A percentile compares a stretch with the other conserved stretches of the same genome.
Conservation (phyloP, 1,284 basidiomycete genomes). For the Mycena sp. region DNA sequence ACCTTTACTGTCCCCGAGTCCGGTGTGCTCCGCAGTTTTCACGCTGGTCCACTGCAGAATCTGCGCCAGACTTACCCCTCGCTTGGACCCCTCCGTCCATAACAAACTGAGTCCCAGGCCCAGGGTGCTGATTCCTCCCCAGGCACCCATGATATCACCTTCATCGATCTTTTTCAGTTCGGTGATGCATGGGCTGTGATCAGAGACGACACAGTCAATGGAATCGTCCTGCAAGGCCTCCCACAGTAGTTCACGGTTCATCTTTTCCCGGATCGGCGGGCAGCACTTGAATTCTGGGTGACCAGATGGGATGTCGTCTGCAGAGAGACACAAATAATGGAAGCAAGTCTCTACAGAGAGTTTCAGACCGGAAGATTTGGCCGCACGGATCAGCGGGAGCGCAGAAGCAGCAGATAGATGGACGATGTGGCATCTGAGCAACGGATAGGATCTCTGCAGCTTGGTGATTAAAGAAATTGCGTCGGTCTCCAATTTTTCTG, state of each 20-base stretch:
- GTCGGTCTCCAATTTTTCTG: slow-evolving; percentile 77
- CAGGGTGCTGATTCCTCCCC: slow-evolving; percentile 92
- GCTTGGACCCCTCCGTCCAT: slow-evolving; percentile 80
- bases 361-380: slow-evolving; percentile 68
- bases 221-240: slow-evolving; percentile 81
- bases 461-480: slow-evolving; percentile 81
- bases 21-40: slow-evolving; percentile 81
- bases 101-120: slow-evolving; percentile 88
- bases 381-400: slow-evolving; percentile 77
- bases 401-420: slow-evolving; percentile 89
- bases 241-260: slow-evolving; percentile 82
- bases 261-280: slow-evolving; percentile 85
- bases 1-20: slow-evolving; percentile 77
- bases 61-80: slow-evolving; percentile 66
- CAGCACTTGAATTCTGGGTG: slow-evolving; percentile 92
- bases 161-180: slow-evolving; percentile 84
- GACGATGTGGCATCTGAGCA: slow-evolving; percentile 89
- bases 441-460: slow-evolving; percentile 69
- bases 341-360: slow-evolving; percentile 95
- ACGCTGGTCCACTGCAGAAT: slow-evolving; percentile 81
- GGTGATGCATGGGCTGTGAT: slow-evolving; percentile 90
- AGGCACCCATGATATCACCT: slow-evolving; percentile 87
- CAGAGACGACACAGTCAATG: slow-evolving; percentile 92
- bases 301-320: slow-evolving; percentile 73
- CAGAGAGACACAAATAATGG: slow-evolving; percentile 85